phyloP scores from a whole-genome alignment of 1,284 basidiomycete genomes.

The Irpex lacteus region DNA sequence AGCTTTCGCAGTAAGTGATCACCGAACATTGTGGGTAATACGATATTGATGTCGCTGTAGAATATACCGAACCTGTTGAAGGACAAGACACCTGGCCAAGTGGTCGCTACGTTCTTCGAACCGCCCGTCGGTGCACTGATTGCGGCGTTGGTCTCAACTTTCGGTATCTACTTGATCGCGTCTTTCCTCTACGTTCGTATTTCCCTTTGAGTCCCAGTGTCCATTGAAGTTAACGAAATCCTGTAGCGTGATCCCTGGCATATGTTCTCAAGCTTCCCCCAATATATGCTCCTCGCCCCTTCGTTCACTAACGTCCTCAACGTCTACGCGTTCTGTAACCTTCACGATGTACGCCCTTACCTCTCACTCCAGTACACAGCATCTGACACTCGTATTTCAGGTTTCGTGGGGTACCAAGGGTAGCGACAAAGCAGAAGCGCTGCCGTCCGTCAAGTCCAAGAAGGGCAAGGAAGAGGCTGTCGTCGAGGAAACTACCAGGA shows the following conservation, averaged over 20 bases:
- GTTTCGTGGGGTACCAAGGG: conserved; percentile 96
- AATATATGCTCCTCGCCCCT: conserved; percentile 87
- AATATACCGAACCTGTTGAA: conserved; percentile 53
- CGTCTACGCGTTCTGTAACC: conserved; percentile 95
- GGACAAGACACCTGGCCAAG: conserved; percentile 39
- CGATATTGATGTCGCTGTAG: conserved; percentile 31
- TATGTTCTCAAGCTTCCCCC: conserved; percentile 95
- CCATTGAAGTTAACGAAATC: neutral
- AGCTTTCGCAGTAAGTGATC: conserved; percentile 66
- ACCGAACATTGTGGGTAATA: neutral
- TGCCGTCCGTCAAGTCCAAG: conserved; percentile 88
- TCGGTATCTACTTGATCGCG: conserved; percentile 81
- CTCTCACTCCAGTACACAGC: neutral
- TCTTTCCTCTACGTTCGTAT: conserved; percentile 86
- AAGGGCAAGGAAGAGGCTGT: conserved; percentile 80
- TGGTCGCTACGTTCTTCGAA: conserved; percentile 60
- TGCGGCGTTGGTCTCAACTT: conserved; percentile 87
- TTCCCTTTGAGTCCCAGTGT: neutral
- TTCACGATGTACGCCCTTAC: conserved; percentile 70
- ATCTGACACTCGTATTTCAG: conserved; percentile 31
- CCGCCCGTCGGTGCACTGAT: conserved; percentile 82
- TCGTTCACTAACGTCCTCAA: conserved; percentile 95
- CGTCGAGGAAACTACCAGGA: conserved; percentile 78
- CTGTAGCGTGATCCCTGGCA: conserved; percentile 93
- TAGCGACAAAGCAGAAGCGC: conserved; percentile 90